Evolutionary conservation across 2,329 filamentous ascomycete genomes (phyloP).

Genomic region (Xylariaceae sp.): DNA sequence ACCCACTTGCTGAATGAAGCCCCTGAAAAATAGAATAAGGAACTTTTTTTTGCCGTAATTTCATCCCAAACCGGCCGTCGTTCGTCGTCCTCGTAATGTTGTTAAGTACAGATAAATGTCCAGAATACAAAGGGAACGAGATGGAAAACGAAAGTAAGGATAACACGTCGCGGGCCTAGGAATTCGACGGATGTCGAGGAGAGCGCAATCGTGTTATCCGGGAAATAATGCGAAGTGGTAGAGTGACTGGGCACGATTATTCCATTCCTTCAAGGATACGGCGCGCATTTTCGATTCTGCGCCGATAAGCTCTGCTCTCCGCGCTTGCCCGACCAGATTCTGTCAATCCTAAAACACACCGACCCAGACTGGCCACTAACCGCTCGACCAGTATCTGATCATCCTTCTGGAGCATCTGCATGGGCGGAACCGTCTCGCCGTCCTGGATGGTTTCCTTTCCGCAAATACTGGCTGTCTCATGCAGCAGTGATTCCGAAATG

Average conservation of each 20-base stretch:
- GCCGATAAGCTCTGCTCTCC: constrained; percentile 60
- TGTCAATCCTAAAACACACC: constrained; percentile 54
- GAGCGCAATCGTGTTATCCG: constrained; percentile 2
- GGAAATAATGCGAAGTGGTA: neutral
- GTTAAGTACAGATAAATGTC: constrained; percentile 5
- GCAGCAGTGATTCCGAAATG: constrained; percentile 45
- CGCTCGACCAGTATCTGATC: constrained; percentile 57
- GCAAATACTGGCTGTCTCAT: constrained; percentile 41
- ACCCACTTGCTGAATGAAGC: neutral
- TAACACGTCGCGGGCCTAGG: constrained; percentile 3
- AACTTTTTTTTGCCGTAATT: constrained; percentile 12
- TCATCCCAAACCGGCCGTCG: constrained; percentile 12
- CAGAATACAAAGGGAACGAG: constrained; percentile 1
- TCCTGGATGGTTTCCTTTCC: constrained; percentile 32
- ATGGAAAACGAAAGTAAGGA: constrained; percentile 3
- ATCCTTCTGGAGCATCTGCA: constrained; percentile 46
- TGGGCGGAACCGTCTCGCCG: constrained; percentile 36
- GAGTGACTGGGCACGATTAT: constrained; percentile 20
- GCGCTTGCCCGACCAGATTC: constrained; percentile 50
- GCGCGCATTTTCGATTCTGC: constrained; percentile 69
- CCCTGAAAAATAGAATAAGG: constrained; percentile 3
- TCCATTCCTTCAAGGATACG: constrained; percentile 66
- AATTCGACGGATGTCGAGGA: neutral
- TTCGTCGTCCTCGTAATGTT: constrained; percentile 14
- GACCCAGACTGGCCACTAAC: constrained; percentile 54